phyloP scores from a whole-genome alignment of 371 early-diverging fungal species.

The Saksenaea oblongispora region DNA sequence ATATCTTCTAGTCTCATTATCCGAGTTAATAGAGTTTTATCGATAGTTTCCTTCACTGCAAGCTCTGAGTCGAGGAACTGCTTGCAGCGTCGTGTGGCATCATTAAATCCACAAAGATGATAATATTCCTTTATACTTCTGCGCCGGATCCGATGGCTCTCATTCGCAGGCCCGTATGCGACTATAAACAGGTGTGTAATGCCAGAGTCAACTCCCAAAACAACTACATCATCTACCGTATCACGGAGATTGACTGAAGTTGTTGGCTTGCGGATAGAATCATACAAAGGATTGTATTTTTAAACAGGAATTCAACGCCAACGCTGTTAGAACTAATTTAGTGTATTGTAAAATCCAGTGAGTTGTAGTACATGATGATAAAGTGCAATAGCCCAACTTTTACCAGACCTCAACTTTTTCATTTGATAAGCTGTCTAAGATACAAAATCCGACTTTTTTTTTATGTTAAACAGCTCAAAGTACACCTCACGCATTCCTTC shows the following conservation, averaged over 20 bases:
- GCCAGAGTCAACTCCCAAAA: background rate
- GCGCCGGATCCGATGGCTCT: background rate
- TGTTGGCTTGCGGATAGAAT: background rate
- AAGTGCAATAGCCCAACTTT: background rate
- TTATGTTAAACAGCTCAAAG: background rate
- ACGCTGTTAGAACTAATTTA: background rate
- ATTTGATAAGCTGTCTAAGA: background rate
- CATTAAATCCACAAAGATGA: background rate
- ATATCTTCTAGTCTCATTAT: too few species aligned
- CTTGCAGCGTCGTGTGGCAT: background rate
- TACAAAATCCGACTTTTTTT: background rate
- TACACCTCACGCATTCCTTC: background rate
- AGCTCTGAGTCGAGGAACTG: too few species aligned
- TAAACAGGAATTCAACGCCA: background rate
- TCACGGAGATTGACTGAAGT: background rate
- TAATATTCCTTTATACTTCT: background rate
- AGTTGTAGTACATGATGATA: background rate
- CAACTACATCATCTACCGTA: background rate
- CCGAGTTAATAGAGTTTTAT: too few species aligned
- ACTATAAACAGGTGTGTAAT: background rate
- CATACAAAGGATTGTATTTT: background rate
- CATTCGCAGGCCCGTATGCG: background rate
- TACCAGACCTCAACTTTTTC: background rate
- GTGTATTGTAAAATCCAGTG: background rate
- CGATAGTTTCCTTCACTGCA: too few species aligned